Conservation (phyloP, 192 early-diverging fungal genomes). For the Coemansia sp. region DNA sequence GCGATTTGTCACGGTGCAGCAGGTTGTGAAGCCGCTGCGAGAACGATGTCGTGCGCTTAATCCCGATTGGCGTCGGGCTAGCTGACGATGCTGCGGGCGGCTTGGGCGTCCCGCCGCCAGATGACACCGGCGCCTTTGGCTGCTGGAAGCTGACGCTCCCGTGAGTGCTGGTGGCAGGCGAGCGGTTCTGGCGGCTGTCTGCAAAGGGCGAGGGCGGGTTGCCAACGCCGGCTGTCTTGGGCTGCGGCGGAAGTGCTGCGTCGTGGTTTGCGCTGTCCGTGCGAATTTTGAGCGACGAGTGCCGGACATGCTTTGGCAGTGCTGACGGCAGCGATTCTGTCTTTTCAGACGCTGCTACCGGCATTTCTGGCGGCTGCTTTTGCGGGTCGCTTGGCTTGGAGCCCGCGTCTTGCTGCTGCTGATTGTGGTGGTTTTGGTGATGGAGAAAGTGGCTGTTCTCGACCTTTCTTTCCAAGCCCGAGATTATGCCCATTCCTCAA, state of each 20-base stretch:
- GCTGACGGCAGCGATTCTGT: neutral
- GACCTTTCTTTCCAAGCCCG: constrained; percentile 26
- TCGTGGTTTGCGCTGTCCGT: constrained; percentile 35
- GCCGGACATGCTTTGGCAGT: constrained; percentile 17
- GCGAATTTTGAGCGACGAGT: constrained; percentile 32
- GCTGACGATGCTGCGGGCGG: constrained; percentile 12
- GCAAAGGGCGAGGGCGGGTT: constrained; percentile 26
- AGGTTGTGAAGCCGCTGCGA: constrained; percentile 53
- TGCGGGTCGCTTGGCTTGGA: too few relatives aligned
- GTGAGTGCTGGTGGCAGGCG: constrained; percentile 10
- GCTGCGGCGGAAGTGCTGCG: constrained; percentile 25
- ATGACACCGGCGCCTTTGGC: neutral
- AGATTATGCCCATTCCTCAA: constrained; percentile 38
- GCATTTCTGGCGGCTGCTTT: neutral
- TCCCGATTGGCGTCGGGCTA: constrained; percentile 28
- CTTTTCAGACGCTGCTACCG: neutral
- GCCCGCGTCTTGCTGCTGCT: constrained; percentile 3
- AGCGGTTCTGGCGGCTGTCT: constrained; percentile 13
- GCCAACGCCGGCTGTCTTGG: constrained; percentile 31
- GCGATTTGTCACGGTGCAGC: constrained; percentile 46
- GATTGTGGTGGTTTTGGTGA: constrained; percentile 19
- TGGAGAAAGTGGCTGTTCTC: constrained; percentile 22
- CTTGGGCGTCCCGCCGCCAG: neutral
- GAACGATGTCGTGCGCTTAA: constrained; percentile 52
- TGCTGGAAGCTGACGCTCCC: neutral